Evolutionary conservation across 495 filamentous ascomycete species (phyloP), one percentile per base, ranked within the genome.

Genomic region (Paragyromitra xinjiangensis): DNA sequence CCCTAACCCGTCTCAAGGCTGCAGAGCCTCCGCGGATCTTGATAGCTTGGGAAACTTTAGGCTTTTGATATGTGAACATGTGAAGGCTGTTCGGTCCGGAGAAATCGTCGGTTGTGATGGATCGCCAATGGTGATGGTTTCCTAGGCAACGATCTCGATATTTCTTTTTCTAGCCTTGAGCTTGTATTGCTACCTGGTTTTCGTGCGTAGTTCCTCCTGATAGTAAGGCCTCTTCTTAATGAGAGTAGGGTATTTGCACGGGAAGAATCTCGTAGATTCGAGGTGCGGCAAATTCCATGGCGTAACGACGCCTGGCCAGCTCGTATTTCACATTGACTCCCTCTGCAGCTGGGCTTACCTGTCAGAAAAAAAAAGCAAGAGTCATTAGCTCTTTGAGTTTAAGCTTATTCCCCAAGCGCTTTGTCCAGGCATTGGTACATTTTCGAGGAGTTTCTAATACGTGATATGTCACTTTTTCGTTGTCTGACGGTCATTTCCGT

Each of bases 401-500:
- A 64, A 45, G 48, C 14, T 26, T 45, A 65, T 65, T 72, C n/a
- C 56, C 29, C 19, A 39, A 39, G 45, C 45, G 29, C 37, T 69
- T 42, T 56, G 51, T 69, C 45, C 40, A 11, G 29, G 19, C 24
- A 6, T 63, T 71, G 66, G 12, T 62, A 16, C 39, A 42, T 37
- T 6, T 34, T 34, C 29, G 29, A 34, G 29, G 29, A 34, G 29
- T 34, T 34, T 3, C 29, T 34, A 50, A 56, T 56, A 44, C 65
- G 14, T 69, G 51, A 19, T 56, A 42, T 69, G 14, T 64, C 69
- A 63, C 58, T 63, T 65, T 39, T 29, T 51, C 29, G 19, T 53
- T 53, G 73, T 72, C 37, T 65, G 26, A 71, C 73, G 3, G 8
- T 73, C 40, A 76, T 65, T 71, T 65, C 67, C 61, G 51, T 24